Evolutionary conservation across 495 filamentous ascomycete genomes (phyloP), one percentile per base, ranked within the genome.

Genomic region (Penicillium desertorum): DNA sequence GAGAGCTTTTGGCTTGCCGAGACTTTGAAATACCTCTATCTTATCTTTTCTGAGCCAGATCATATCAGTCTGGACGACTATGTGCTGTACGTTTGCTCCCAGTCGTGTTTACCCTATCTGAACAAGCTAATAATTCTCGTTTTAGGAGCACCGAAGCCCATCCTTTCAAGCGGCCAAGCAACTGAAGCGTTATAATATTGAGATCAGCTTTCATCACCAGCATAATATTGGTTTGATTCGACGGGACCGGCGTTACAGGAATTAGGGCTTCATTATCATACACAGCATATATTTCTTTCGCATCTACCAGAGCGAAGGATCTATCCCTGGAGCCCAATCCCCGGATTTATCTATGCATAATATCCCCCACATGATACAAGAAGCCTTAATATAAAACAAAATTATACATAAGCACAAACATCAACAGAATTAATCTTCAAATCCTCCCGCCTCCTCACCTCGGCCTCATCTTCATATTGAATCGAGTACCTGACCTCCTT

Each of bases 1-100:
- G 80, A 83, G 63, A 82, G 79, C 49, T 83, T 81, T 58, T 83
- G 80, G 81, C 68, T 83, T 52, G 86, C 89, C 6, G 91, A 96
- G 72, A 94, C 91, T 17, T 74, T 96, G 58, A 98, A 97, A 67
- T 97, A 98, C 68, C 95, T 96, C 58, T 98, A 94, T 62, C 68
- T 97, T 58, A 79, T 96, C 56, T 98, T 92, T 70, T 87, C 83
- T 20, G 83, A 86, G 54, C 85, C 88, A 5, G 77, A 82, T 58
- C 68, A 85, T 48, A 72, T 92, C 27, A 87, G 79, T 70, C 71
- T 96, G 67, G 86, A 89, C 67, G 81, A 86, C 17, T 89, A 82
- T 73, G 84, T 88, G 39, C 65, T 89, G 75, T 79, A 67, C 63
- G 79, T 74, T 36, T 23, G 36, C 56, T 16, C 19, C 8, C 2